Percentiles rank a stretch among this genome's conserved stretches.
These are phyloP conservation scores for Colletotrichum spaethianum DNA, from an alignment of 2,329 filamentous ascomycete species.

Conservation along the genomic window DNA sequence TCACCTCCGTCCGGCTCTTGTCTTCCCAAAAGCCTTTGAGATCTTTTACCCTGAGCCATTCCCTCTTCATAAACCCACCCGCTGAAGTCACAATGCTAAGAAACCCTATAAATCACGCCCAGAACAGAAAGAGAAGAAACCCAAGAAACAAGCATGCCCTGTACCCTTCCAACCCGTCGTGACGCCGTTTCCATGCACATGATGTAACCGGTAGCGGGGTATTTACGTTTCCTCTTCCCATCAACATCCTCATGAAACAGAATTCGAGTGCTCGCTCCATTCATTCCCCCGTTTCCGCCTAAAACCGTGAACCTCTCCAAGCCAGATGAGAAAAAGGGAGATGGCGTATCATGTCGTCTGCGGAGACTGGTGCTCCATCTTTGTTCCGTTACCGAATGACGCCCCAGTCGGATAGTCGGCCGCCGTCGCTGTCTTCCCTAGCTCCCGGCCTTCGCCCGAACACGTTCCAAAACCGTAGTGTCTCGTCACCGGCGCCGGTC, in stretches of 20 bases:
- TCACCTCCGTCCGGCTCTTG: neutral
- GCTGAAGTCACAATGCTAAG: constrained; percentile 8
- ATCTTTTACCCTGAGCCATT: neutral
- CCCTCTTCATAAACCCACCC: neutral
- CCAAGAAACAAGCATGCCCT: constrained; percentile 15
- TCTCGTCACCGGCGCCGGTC: constrained; percentile 96
- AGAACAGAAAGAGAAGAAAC: constrained; percentile 1
- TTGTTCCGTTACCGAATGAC: constrained; percentile 75
- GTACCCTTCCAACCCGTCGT: constrained; percentile 10
- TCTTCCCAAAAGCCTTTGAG: neutral
- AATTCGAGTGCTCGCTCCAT: constrained; percentile 20
- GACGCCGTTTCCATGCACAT: constrained; percentile 41
- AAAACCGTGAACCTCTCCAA: constrained; percentile 11
- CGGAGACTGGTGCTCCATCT: neutral
- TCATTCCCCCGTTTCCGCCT: neutral
- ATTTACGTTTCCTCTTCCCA: constrained; percentile 29
- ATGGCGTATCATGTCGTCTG: constrained; percentile 6
- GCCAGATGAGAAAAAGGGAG: constrained; percentile 8
- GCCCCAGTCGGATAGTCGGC: constrained; percentile 83
- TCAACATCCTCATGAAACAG: constrained; percentile 18
- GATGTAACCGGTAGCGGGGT: constrained; percentile 37
- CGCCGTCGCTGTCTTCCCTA: constrained; percentile 76
- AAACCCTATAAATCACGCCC: constrained; percentile 14
- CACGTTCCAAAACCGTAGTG: constrained; percentile 95
- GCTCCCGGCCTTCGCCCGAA: constrained; percentile 87